phyloP scores from a whole-genome alignment of 2,329 filamentous ascomycete genomes.

The Ceratocystis alfenasii region DNA sequence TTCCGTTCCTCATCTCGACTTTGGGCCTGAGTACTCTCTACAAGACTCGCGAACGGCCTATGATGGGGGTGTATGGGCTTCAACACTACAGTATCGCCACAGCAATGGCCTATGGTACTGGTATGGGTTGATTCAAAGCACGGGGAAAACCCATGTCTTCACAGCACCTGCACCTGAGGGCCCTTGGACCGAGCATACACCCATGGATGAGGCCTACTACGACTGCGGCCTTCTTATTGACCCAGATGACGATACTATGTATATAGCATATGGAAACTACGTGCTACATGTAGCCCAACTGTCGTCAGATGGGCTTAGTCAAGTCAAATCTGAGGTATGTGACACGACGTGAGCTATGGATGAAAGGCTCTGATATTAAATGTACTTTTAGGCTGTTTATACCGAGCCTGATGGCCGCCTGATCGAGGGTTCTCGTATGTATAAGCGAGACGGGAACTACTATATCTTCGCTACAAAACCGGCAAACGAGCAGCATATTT shows the following conservation, averaged over 20 bases:
- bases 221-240: slow-evolving; percentile 47
- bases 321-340: slow-evolving; percentile 28
- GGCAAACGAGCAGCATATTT: slow-evolving; percentile 35
- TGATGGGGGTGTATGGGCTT: slow-evolving; percentile 18
- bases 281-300: slow-evolving; percentile 40
- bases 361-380: slow-evolving; percentile 26
- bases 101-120: slow-evolving; percentile 22
- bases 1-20: slow-evolving; percentile 7
- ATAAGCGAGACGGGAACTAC: slow-evolving; percentile 35
- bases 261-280: slow-evolving; percentile 32
- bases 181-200: slow-evolving; percentile 27
- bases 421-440: slow-evolving; percentile 32
- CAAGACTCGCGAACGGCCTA: slow-evolving; percentile 22
- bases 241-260: slow-evolving; percentile 44
- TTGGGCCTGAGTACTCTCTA: slow-evolving; percentile 14
- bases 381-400: slow-evolving; percentile 23
- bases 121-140: slow-evolving; percentile 24
- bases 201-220: slow-evolving; percentile 34
- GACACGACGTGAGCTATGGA: slow-evolving; percentile 23
- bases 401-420: slow-evolving; percentile 24
- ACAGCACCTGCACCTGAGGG: slow-evolving; percentile 25
- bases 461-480: slow-evolving; percentile 40
- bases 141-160: slow-evolving; percentile 25
- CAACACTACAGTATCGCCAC: slow-evolving; percentile 19
- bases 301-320: slow-evolving; percentile 31